Evolutionary conservation across 495 filamentous ascomycete species (phyloP).

Genomic region (Parathielavia hyrcaniae): DNA sequence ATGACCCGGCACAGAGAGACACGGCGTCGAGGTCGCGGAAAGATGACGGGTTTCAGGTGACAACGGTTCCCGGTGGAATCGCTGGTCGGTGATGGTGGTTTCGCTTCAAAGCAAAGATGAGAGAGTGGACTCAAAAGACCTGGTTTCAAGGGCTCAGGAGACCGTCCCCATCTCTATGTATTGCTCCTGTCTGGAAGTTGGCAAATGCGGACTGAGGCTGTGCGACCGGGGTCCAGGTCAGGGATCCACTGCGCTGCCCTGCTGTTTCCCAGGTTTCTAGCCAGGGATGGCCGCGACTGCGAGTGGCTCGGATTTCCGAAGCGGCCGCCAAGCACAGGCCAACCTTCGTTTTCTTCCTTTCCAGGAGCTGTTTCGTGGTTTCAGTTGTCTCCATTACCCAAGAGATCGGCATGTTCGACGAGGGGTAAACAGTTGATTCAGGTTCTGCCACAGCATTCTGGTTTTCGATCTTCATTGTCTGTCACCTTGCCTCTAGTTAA

Average conservation of each 20-base stretch:
- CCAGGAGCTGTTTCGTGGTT: conserved; percentile 16
- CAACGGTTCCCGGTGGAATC: conserved; percentile 4
- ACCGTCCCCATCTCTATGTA: conserved; percentile 17
- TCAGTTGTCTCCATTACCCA: conserved; percentile 3
- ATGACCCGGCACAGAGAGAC: conserved; percentile 4
- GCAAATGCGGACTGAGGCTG: conserved; percentile 24
- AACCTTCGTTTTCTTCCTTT: conserved; percentile 12
- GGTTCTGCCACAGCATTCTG: not conserved
- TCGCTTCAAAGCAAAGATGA: conserved; percentile 17
- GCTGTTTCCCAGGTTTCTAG: not conserved
- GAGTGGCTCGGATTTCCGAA: conserved; percentile 18
- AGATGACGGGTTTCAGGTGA: not conserved
- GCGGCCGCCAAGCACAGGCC: conserved; percentile 9
- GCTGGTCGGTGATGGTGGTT: conserved; percentile 10
- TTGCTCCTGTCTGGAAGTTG: conserved; percentile 16
- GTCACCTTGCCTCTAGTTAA: too few relatives aligned
- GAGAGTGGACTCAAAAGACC: conserved; percentile 22
- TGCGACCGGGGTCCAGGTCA: conserved; percentile 22
- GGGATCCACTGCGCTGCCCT: conserved; percentile 16
- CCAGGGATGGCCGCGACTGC: conserved; percentile 23
- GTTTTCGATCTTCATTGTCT: not conserved
- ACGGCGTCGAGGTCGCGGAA: not conserved
- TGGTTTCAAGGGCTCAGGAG: conserved; percentile 27
- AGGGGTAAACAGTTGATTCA: not conserved
- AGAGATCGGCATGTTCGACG: not conserved